Evolutionary conservation across 1,284 basidiomycete species (phyloP).

Genomic region (Boletellus deceptivus): DNA sequence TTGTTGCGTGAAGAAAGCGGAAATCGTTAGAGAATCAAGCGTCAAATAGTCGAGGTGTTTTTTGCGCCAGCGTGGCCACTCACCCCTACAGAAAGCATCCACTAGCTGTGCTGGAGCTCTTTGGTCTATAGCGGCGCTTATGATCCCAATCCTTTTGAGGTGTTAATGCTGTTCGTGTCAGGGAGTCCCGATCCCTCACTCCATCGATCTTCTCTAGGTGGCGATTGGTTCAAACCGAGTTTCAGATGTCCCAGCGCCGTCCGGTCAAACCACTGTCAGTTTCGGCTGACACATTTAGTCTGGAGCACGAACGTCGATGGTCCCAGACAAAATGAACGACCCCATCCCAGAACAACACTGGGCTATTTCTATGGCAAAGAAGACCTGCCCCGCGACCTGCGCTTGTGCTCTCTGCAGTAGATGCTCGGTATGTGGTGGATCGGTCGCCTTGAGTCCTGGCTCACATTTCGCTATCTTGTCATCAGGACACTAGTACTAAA

Average conservation of each 20-base stretch:
- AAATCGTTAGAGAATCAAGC: slow-evolving; percentile 21
- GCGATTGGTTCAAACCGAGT: not conserved
- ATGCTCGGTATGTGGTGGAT: slow-evolving; percentile 3
- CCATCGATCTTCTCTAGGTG: no score
- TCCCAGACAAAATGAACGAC: not conserved
- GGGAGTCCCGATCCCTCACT: no score
- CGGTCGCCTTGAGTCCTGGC: not conserved
- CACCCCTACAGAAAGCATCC: slow-evolving; percentile 45
- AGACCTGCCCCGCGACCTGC: slow-evolving; percentile 9
- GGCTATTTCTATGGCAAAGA: slow-evolving; percentile 11
- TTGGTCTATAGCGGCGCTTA: no score
- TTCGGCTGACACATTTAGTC: not conserved
- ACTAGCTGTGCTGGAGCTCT: no score
- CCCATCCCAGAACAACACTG: slow-evolving; percentile 8
- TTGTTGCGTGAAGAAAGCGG: no score
- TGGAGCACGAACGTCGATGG: not conserved
- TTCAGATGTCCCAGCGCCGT: not conserved
- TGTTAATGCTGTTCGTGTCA: no score
- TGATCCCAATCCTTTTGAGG: no score
- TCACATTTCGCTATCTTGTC: not conserved
- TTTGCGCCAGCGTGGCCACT: slow-evolving; percentile 43
- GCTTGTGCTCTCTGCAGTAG: slow-evolving; percentile 12
- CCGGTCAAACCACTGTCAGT: not conserved
- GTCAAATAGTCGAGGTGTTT: slow-evolving; percentile 50
- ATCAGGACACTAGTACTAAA: slow-evolving; percentile 5